Evolutionary conservation across 192 early-diverging fungal species (phyloP), one percentile per base, ranked within the genome.

Genomic region (Backusella morwellensis): DNA sequence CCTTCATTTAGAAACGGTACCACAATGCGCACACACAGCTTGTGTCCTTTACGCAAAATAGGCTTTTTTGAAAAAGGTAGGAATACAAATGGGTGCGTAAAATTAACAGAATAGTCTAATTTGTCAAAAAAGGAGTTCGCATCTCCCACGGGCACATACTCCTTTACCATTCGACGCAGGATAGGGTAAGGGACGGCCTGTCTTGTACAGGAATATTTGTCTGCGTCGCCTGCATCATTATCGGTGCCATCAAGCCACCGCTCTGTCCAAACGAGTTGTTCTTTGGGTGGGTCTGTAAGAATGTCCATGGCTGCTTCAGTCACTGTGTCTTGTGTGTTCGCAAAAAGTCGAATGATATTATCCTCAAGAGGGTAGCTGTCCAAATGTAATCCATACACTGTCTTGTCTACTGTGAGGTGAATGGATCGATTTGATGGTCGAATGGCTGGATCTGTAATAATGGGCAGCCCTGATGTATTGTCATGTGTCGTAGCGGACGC

Each of bases 11-110:
- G 47, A 9, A 78, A 81, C 6, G 85, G 85, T 17, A 88, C 79
- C 15, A 88, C 79, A 12, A 85, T 77, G 8, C 86, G 76, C 0
- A 88, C 73, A 35, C 86, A 88, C 1, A 86, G 69, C 0, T 78
- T 74, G 0, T 85, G 75, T 32, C 79, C 83, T 32, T 50, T 41
- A 6, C 29, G n/a, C 54, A 77, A 47, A 21, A 9, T 26, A 29
- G 52, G 69, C 19, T 44, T 34, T 7, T 44, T 21, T 66, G 23
- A 50, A 69, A 68, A 74, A 11, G 77, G 77, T n/a, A 78, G 23
- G n/a, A 78, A 36, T 7, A 74, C 72, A 73, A 78, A 78, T 50
- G 77, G 72, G 23, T 66, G 73, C 11, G 35, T 29, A 9, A 78
- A 35, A 32, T 72, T 63, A 17, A 66, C 41, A 2, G 47, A 21